phyloP scores from a whole-genome alignment of 2,329 filamentous ascomycete species.

The Huntiella omanensis region DNA sequence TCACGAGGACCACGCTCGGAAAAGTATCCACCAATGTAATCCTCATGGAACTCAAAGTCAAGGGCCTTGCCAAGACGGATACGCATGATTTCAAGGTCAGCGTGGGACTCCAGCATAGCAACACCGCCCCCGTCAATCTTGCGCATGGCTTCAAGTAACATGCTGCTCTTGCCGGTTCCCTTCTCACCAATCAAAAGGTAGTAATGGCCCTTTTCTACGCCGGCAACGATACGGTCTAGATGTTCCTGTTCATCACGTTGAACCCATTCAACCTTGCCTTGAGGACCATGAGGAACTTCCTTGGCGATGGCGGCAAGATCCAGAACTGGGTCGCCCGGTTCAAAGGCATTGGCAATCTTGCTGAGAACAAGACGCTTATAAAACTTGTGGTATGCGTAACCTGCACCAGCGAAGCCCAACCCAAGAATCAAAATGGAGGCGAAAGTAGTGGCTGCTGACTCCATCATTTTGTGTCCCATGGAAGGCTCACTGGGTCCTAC shows the following conservation, averaged over 20 bases:
- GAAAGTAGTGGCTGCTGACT: constrained; percentile 56
- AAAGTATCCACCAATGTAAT: constrained; percentile 93
- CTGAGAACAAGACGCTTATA: constrained; percentile 84
- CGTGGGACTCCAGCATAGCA: constrained; percentile 91
- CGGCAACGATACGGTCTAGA: constrained; percentile 69
- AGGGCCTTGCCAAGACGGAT: constrained; percentile 82
- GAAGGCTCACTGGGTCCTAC: constrained; percentile 17
- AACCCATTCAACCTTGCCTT: constrained; percentile 47
- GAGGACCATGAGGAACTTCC: constrained; percentile 27
- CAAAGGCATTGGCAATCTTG: constrained; percentile 86
- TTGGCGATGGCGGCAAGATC: constrained; percentile 54
- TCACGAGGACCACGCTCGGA: constrained; percentile 85
- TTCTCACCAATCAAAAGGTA: constrained; percentile 88
- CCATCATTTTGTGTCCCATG: constrained; percentile 43
- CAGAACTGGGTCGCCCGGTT: constrained; percentile 76
- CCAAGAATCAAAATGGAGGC: constrained; percentile 57
- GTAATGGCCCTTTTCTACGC: constrained; percentile 60
- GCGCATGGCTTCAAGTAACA: constrained; percentile 88
- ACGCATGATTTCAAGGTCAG: constrained; percentile 86
- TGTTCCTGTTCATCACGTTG: constrained; percentile 60
- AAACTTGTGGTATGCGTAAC: constrained; percentile 58
- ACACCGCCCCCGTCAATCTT: constrained; percentile 78
- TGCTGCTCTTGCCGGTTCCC: constrained; percentile 88
- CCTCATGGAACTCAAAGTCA: constrained; percentile 93
- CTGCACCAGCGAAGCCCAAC: constrained; percentile 43